Evolutionary conservation across 2,329 filamentous ascomycete genomes (phyloP), one percentile per base, ranked within the genome.

Genomic region (Blastomyces emzantsi): DNA sequence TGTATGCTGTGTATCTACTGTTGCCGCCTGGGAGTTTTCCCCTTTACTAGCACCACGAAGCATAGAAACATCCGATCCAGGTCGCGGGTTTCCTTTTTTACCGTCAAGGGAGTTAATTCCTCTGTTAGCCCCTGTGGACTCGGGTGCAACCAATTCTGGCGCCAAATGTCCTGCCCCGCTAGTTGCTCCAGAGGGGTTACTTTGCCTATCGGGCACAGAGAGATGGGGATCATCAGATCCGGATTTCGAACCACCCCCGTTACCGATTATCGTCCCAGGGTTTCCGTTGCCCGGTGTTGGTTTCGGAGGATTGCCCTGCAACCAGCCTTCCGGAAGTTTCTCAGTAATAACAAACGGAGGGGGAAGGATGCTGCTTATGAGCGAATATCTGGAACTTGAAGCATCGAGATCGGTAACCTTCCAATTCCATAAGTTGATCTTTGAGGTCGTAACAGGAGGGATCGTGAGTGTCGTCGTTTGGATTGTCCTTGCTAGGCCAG

Each of bases 321-420:
- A 13, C 43, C 30, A 49, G 22, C 30, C 25, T 30, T 63, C 54
- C 17, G 62, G 64, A 5, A 43, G 41, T 45, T 63, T 56, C 51
- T 66, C 56, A 6, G 64, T 65, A 55, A 65, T 64, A 15, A 57
- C 59, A 58, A 66, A 62, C 3, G 64, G 65, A 15, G 64, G 62
- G 33, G 62, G 61, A n/a, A 62, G 64, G 28, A 66, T 64, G 22
- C 64, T 65, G n/a, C 49, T 64, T 17, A 57, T 65, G 17, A 64
- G 17, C 25, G 41, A 3, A 60, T 64, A 62, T 28, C 59, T 55
- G 3, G 58, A n/a, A 22, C 51, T 52, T 19, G 60, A 30, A 13
- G 30, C 41, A 25, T 56, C 51, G 7, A 11, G 28, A 11, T 61
- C 41, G 13, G 55, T 57, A 39, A 33, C 30, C 45, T 60, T 63